Evolutionary conservation across 768 basidiomycete genomes (phyloP).

Genomic region (Phaeotremella skinneri): DNA sequence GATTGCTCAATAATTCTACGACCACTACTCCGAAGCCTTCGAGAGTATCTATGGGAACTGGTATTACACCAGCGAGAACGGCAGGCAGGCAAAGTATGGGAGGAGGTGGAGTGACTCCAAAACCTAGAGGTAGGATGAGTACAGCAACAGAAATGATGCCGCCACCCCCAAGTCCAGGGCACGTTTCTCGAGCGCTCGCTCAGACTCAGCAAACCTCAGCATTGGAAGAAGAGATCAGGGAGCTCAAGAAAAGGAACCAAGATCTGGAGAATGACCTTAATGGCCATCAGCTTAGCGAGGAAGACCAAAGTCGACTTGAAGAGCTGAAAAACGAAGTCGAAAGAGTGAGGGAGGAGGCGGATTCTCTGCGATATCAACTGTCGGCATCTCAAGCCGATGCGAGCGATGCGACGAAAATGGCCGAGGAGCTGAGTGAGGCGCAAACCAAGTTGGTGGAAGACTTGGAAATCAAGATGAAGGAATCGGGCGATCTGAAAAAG

Average conservation of each 20-base stretch:
- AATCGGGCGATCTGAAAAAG: constrained; percentile 26
- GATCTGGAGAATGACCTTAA: constrained; percentile 37
- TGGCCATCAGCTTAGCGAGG: constrained; percentile 57
- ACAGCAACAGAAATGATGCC: constrained; percentile 43
- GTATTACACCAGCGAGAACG: constrained; percentile 24
- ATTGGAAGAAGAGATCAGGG: constrained; percentile 69
- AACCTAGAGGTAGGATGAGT: constrained; percentile 24
- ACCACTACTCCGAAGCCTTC: constrained; percentile 41
- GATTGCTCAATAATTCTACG: constrained; percentile 20
- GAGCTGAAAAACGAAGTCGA: constrained; percentile 38
- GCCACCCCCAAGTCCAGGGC: constrained; percentile 45
- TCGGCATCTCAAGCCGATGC: constrained; percentile 33
- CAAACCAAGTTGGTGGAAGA: constrained; percentile 59
- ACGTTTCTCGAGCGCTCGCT: constrained; percentile 49
- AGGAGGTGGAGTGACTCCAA: constrained; percentile 19
- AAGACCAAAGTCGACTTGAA: constrained; percentile 54
- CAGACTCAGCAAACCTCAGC: constrained; percentile 50
- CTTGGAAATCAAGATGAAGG: constrained; percentile 56
- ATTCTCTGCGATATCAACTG: constrained; percentile 29
- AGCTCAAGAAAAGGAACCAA: constrained; percentile 55
- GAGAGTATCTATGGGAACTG: constrained; percentile 35
- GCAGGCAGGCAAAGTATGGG: constrained; percentile 26
- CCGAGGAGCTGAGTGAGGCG: constrained; percentile 52
- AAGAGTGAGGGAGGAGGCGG: constrained; percentile 29
- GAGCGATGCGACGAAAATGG: constrained; percentile 51